Evolutionary conservation across 2,329 filamentous ascomycete genomes (phyloP), one percentile per base, ranked within the genome.

Genomic region (Daldinia sp.): DNA sequence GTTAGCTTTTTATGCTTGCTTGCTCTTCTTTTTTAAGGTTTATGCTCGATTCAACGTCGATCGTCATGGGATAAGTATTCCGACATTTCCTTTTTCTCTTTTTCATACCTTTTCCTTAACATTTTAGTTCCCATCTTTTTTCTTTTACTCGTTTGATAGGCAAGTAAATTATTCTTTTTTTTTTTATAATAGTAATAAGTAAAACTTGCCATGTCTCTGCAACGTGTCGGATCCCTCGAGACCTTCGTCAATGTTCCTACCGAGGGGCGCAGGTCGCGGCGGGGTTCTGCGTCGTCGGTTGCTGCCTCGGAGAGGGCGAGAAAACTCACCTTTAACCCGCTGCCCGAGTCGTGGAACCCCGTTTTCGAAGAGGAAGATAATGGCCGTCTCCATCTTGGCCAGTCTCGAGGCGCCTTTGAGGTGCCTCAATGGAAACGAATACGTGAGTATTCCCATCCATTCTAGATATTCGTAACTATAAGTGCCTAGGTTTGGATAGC

Each of bases 371-470:
- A 79, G 55, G 78, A 79, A 15, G 74, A 80, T n/a, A 80, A 82
- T 33, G 80, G 81, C 18, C 71, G 23, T 6, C 51, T 39, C 15
- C 30, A 74, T 35, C 73, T 70, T 63, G 78, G 80, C n/a, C 81
- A 84, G 55, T 81, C 84, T 4, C 80, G 87, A 9, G 82, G 84
- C 3, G 86, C 86, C 12, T 88, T 87, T 68, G 83, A 87, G 71
- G 85, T 88, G 30, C 83, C 85, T 33, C 78, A 76, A 69, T 87
- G 86, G 86, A 87, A 85, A 77, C 81, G 86, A 71, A 76, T 85
- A 60, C 78, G 85, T 87, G 78, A 76, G 85, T 81, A 26, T 9
- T 7, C 15, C 33, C 7, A 35, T 35, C 7, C 10, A n/a, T 51
- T 30, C 26, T 18, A 4, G 26, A 51, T 33, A 18, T 18, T 51